phyloP scores from a whole-genome alignment of 306 rosid genomes.

The Myrica gale region DNA sequence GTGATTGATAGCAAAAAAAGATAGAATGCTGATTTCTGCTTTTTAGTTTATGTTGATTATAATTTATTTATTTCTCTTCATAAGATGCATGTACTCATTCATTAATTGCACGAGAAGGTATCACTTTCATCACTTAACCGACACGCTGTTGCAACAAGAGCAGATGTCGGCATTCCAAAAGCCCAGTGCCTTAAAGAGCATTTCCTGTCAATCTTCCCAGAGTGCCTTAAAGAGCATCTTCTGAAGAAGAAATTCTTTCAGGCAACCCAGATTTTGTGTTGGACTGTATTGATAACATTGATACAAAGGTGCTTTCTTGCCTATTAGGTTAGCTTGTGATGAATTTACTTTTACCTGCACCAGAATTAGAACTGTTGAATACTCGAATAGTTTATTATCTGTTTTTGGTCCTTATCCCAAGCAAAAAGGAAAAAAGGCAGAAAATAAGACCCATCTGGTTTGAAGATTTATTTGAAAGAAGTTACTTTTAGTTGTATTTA shows the following conservation, averaged over 20 bases:
- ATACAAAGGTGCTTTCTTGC: conserved; percentile 70
- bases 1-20: conserved; percentile 6
- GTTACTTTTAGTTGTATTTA: background rate
- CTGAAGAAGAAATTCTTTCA: conserved; percentile 92
- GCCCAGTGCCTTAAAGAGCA: conserved; percentile 94
- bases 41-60: conserved; percentile 23
- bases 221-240: conserved; percentile 83
- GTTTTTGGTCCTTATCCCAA: background rate
- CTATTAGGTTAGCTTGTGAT: background rate
- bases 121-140: conserved; percentile 97
- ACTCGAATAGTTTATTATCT: background rate
- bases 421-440: background rate
- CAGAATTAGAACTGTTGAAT: background rate
- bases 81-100: conserved; percentile 35
- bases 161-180: conserved; percentile 94
- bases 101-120: conserved; percentile 69
- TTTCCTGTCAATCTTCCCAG: conserved; percentile 82
- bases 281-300: conserved; percentile 94
- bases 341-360: background rate
- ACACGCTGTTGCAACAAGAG: conserved; percentile 97
- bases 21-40: conserved; percentile 24
- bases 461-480: background rate
- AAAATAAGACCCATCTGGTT: background rate
- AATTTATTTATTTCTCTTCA: conserved; percentile 9
- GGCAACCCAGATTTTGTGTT: conserved; percentile 88